Evolutionary conservation across 352 stramenopile species (phyloP).

Genomic region (Phytophthora pluvialis): DNA sequence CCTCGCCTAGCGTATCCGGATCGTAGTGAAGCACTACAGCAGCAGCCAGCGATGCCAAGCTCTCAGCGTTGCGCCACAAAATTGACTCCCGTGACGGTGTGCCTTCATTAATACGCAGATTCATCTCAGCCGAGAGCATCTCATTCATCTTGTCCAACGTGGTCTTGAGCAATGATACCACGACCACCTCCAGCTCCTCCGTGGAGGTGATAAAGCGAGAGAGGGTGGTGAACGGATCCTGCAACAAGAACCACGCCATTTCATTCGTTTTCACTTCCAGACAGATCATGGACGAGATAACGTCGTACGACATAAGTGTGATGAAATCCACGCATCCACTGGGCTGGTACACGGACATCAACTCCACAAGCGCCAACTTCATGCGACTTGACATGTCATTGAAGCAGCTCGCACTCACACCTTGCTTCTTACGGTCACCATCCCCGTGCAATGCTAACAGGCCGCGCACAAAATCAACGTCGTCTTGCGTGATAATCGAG

Average conservation of each 20-base stretch:
- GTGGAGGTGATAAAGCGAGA: slow-evolving; percentile 69
- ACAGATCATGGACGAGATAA: slow-evolving; percentile 86
- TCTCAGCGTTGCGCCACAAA: slow-evolving; percentile 83
- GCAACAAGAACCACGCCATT: slow-evolving; percentile 79
- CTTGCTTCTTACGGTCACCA: slow-evolving; percentile 73
- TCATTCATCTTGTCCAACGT: slow-evolving; percentile 84
- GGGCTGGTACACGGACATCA: slow-evolving; percentile 68
- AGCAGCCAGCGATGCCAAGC: slow-evolving; percentile 68
- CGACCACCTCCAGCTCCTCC: slow-evolving; percentile 69
- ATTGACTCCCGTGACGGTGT: slow-evolving; percentile 74
- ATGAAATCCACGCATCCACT: slow-evolving; percentile 72
- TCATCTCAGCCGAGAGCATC: slow-evolving; percentile 75
- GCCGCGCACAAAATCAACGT: slow-evolving; percentile 70
- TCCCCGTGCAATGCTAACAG: slow-evolving; percentile 64
- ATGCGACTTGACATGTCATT: slow-evolving; percentile 76
- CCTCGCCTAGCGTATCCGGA: slow-evolving; percentile 66
- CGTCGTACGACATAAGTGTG: slow-evolving; percentile 71
- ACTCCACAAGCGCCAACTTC: slow-evolving; percentile 72
- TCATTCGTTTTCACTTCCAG: slow-evolving; percentile 86
- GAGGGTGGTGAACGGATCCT: slow-evolving; percentile 78
- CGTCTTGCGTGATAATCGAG: slow-evolving; percentile 68
- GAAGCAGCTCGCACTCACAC: slow-evolving; percentile 56
- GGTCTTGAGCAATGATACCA: slow-evolving; percentile 74
- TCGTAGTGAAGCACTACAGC: slow-evolving; percentile 88
- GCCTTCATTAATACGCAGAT: slow-evolving; percentile 64